Conservation (phyloP, 495 filamentous ascomycete species). For the Hyaloscypha hepaticicola region DNA sequence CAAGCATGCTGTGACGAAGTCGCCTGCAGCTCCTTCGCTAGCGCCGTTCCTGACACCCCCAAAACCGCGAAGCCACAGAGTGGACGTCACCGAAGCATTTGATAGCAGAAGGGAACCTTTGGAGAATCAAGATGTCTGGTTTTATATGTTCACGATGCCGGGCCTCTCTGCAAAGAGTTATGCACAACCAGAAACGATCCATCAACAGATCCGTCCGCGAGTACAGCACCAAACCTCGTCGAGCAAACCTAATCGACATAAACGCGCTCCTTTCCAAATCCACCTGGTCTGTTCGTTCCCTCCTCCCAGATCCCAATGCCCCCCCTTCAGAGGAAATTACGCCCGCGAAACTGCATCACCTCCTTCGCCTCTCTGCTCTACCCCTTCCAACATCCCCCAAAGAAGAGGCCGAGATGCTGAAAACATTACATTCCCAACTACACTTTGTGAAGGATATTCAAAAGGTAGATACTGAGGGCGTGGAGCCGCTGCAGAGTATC, state of each 20-base stretch:
- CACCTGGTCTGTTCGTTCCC: constrained; percentile 80
- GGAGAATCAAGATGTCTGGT: not conserved
- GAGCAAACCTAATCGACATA: constrained; percentile 38
- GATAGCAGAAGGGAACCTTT: not conserved
- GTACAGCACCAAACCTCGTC: constrained; percentile 9
- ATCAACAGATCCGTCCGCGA: not conserved
- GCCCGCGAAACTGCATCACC: constrained; percentile 63
- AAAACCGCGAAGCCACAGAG: not conserved
- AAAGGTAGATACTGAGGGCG: constrained; percentile 66
- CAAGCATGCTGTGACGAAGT: constrained; percentile 9
- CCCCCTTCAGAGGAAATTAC: constrained; percentile 44
- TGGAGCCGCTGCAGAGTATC: constrained; percentile 73
- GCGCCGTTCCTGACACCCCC: not conserved
- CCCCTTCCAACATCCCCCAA: constrained; percentile 64
- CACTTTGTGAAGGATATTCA: constrained; percentile 87
- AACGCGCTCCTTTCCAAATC: constrained; percentile 64
- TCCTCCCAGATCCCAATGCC: constrained; percentile 51
- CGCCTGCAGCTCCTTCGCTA: constrained; percentile 2
- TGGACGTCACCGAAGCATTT: not conserved
- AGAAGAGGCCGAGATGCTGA: constrained; percentile 60
- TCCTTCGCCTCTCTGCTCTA: constrained; percentile 87
- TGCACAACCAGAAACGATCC: constrained; percentile 3
- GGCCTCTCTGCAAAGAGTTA: constrained; percentile 5
- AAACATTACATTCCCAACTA: constrained; percentile 77
- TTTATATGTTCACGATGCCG: constrained; percentile 22